phyloP scores from a whole-genome alignment of 148 eudicot genomes.

The Vaccinium macrocarpon region DNA sequence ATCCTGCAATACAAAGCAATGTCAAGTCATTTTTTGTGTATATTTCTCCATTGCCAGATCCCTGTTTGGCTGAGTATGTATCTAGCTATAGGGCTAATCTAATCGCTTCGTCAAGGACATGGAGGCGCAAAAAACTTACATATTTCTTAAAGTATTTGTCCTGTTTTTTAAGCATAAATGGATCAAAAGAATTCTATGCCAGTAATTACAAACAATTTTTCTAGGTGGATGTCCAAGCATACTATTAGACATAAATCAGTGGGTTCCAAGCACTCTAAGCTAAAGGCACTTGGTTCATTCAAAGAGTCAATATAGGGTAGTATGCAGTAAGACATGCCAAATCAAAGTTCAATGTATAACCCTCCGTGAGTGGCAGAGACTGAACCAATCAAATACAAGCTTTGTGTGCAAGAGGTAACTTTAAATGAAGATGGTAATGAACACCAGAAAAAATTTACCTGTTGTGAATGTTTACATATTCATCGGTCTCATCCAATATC shows the following conservation, averaged over 20 bases:
- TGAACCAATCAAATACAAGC: background rate
- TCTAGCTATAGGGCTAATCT: background rate
- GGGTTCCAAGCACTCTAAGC: background rate
- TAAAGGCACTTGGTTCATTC: background rate
- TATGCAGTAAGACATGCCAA: background rate
- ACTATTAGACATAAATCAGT: background rate
- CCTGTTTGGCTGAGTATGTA: background rate
- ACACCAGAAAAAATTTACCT: conserved; percentile 37
- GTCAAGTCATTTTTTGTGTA: background rate
- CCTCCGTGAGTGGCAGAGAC: background rate
- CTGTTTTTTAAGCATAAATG: background rate
- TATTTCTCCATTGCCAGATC: background rate
- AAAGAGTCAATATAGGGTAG: background rate
- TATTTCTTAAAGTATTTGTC: background rate
- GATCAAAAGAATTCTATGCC: background rate
- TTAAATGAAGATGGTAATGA: background rate
- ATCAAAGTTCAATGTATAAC: background rate
- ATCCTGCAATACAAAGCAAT: conserved; percentile 56
- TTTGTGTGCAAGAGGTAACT: background rate
- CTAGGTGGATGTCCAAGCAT: background rate
- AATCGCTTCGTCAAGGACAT: background rate
- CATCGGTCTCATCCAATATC: conserved; percentile 96
- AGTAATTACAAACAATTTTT: background rate
- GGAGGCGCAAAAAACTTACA: background rate
- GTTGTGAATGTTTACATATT: conserved; percentile 95